Percentiles rank a stretch among this genome's conserved stretches.
Evolutionary conservation across 2,329 filamentous ascomycete species (phyloP).

Genomic region (Coleophoma eucalyptorum): DNA sequence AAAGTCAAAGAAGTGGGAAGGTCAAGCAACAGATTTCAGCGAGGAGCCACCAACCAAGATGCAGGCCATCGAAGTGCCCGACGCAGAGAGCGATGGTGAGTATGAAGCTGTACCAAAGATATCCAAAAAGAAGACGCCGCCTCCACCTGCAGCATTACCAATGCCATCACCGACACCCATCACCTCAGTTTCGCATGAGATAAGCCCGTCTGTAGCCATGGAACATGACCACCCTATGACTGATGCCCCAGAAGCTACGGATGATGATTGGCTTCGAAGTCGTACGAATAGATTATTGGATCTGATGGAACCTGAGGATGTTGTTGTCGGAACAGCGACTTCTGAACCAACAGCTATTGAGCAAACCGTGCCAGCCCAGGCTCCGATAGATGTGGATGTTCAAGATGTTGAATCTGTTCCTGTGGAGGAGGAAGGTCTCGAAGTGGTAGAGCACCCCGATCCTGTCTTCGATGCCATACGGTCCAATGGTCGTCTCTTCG

Average conservation of each 20-base stretch:
- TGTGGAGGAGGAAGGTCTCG: slow-evolving; percentile 17
- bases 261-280: slow-evolving; percentile 86
- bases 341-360: slow-evolving; percentile 14
- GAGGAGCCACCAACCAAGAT: slow-evolving; percentile 37
- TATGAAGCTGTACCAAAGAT: slow-evolving; percentile 64
- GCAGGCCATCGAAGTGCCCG: slow-evolving; percentile 37
- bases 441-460: slow-evolving; percentile 26
- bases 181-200: too few relatives aligned
- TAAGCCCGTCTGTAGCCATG: background rate
- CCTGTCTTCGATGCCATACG: slow-evolving; percentile 56
- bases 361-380: slow-evolving; percentile 11
- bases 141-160: slow-evolving; percentile 3
- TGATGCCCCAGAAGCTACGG: slow-evolving; percentile 30
- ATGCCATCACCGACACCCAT: background rate
- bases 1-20: slow-evolving; percentile 60
- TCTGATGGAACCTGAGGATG: slow-evolving; percentile 57
- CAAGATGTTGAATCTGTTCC: slow-evolving; percentile 12
- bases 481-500: slow-evolving; percentile 74
- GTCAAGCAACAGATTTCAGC: slow-evolving; percentile 38
- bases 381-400: slow-evolving; percentile 5
- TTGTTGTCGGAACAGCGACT: slow-evolving; percentile 14
- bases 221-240: slow-evolving; percentile 19
- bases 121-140: slow-evolving; percentile 30
- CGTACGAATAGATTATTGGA: slow-evolving; percentile 84
- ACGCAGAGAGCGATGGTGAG: slow-evolving; percentile 67